Conservation (phyloP, 2,329 filamentous ascomycete genomes). For the Drechslerella dactyloides region DNA sequence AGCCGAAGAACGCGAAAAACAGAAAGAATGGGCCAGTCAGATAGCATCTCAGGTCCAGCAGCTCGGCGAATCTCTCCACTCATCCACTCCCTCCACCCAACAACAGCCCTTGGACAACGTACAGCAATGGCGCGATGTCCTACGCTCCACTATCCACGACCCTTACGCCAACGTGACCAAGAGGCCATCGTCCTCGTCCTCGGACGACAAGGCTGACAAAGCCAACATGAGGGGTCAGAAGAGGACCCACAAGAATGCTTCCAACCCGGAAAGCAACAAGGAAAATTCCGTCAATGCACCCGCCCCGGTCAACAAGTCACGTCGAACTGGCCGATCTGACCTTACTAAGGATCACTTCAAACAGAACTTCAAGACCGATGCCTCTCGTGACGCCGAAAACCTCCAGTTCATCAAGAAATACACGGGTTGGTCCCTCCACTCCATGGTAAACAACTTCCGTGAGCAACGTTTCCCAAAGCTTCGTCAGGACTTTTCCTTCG, state of each 20-base stretch:
- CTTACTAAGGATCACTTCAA: constrained; percentile 36
- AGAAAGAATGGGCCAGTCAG: constrained; percentile 12
- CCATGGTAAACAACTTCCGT: constrained; percentile 9
- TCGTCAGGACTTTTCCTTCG: constrained; percentile 16
- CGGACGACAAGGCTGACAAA: background rate
- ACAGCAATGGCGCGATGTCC: constrained; percentile 15
- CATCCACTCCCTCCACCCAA: background rate
- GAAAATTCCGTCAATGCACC: background rate
- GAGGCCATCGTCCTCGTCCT: constrained; percentile 4
- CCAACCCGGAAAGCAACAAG: background rate
- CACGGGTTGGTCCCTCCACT: constrained; percentile 19
- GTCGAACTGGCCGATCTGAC: background rate
- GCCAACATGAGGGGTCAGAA: background rate
- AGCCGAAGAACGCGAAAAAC: background rate
- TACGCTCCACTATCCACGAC: background rate
- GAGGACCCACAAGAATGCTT: background rate
- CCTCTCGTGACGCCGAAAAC: constrained; percentile 31
- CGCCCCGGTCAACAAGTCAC: background rate
- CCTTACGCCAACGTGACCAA: background rate
- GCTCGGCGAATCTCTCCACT: constrained; percentile 3
- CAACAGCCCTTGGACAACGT: background rate
- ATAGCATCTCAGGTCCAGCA: constrained; percentile 18
- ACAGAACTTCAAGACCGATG: constrained; percentile 43
- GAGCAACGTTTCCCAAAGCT: constrained; percentile 34
- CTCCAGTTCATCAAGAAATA: constrained; percentile 24